Evolutionary conservation across 306 rosid genomes (phyloP).

Genomic region (Prunus salicina): DNA sequence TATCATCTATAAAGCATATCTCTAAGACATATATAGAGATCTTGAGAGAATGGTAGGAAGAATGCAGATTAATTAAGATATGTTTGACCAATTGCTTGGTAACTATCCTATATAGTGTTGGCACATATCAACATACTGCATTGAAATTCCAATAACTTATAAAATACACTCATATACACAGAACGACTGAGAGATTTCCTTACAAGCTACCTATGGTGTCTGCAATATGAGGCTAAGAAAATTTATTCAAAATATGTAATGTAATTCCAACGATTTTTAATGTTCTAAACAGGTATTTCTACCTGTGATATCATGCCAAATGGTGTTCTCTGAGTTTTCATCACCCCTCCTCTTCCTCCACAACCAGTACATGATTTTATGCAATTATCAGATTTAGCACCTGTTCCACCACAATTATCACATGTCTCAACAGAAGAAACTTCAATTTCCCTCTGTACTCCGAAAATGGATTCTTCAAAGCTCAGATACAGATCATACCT

Average conservation of each 20-base stretch:
- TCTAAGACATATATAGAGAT: slow-evolving; percentile 3
- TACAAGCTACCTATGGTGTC: neutral
- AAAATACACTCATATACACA: neutral
- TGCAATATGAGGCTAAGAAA: neutral
- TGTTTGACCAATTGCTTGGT: neutral
- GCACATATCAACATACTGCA: neutral
- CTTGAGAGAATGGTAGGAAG: neutral
- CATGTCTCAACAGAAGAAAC: slow-evolving; percentile 67
- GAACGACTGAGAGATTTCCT: neutral
- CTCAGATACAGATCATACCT: slow-evolving; percentile 78
- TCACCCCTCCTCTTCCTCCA: slow-evolving; percentile 87
- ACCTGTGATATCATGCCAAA: slow-evolving; percentile 94
- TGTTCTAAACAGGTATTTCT: slow-evolving; percentile 8
- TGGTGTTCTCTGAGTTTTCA: slow-evolving; percentile 76
- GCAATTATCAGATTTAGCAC: slow-evolving; percentile 69
- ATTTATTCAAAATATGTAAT: neutral
- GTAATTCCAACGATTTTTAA: neutral
- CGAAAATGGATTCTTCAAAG: slow-evolving; percentile 90
- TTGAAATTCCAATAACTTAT: neutral
- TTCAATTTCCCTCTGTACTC: slow-evolving; percentile 68
- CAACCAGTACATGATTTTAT: slow-evolving; percentile 65
- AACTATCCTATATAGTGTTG: neutral
- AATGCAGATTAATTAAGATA: neutral
- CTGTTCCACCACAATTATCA: slow-evolving; percentile 70
- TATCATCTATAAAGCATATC: neutral